Conservation (phyloP, 305 asterid species). For the Fraxinus angustifolia region DNA sequence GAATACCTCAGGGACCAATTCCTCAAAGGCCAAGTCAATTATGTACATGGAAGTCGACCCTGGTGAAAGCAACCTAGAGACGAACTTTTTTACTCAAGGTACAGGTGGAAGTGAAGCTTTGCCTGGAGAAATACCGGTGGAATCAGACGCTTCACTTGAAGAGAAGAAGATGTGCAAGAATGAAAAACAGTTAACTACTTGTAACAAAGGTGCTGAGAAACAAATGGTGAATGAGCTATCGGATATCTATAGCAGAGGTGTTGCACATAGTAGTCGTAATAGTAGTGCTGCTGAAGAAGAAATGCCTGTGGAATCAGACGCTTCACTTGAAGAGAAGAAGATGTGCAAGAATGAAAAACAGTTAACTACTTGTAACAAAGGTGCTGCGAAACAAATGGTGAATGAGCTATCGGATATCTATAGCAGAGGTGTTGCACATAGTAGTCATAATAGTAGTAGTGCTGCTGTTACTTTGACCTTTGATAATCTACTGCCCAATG, state of each 20-base stretch:
- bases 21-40: conserved; percentile 25
- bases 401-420: conserved; percentile 22
- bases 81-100: conserved; percentile 25
- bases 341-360: too few species aligned
- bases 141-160: conserved; percentile 21
- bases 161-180: conserved; percentile 24
- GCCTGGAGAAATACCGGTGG: conserved; percentile 27
- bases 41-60: conserved; percentile 16
- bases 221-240: conserved; percentile 11
- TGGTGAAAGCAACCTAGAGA: conserved; percentile 19
- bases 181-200: conserved; percentile 24
- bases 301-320: too few species aligned
- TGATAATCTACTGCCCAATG: conserved; percentile 19
- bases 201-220: conserved; percentile 24
- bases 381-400: conserved; percentile 11
- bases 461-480: conserved; percentile 21
- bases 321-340: too few species aligned
- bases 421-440: conserved; percentile 20
- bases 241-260: conserved; percentile 24
- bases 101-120: conserved; percentile 27
- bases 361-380: too few species aligned
- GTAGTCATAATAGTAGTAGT: conserved; percentile 4
- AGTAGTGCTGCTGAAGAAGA: conserved; percentile 25
- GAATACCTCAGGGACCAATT: conserved; percentile 21
- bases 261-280: conserved; percentile 3